Evolutionary conservation across 345 rosid species (phyloP), one percentile per base, ranked within the genome.

Genomic region (Lumnitzera littorea): DNA sequence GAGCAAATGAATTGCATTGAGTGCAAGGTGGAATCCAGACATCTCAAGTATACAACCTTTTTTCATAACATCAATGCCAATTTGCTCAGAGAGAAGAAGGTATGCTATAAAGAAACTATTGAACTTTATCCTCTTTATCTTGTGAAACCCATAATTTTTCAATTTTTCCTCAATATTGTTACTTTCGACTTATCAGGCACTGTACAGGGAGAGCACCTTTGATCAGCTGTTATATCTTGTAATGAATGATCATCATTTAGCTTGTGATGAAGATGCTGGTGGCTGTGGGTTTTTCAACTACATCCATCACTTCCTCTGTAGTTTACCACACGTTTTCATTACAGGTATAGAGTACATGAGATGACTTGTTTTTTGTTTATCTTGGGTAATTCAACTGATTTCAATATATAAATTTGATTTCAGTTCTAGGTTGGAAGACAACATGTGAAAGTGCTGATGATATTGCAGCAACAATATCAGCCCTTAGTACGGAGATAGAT

Each of bases 401-500:
- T 29, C 46, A 13, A 48, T 2, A 46, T 12, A 27, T 47, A n/a
- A 8, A 29, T 54, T 48, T 36, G 43, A 51, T 68, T 75, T 81
- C 83, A 94, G 97, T 94, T 75, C 65, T 94, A 60, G 99, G 99
- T 66, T 94, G 99, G 99, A 92, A 88, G 79, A 90, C 82, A 65
- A 86, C 99, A 49, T 82, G 96, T 36, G 99, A 94, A 76, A 80
- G 69, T 68, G 86, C 78, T 50, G 82, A 82, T 58, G 92, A 94
- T 76, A 90, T 94, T 73, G 78, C 77, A 64, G 96, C 89, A 62
- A 94, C 99, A 48, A 71, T 94, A 72, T 78, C 88, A 50, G 88
- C 91, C 56, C 73, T 94, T 50, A 75, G 67, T 68, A 80, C 91
- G 5, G 95, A 88, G 77, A 84, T 90, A 64, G 97, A 94, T 78